Percentiles rank a stretch among this genome's conserved stretches.
Evolutionary conservation across 1,284 basidiomycete genomes (phyloP).

Genomic region (Cutaneotrichosporon dermatis): DNA sequence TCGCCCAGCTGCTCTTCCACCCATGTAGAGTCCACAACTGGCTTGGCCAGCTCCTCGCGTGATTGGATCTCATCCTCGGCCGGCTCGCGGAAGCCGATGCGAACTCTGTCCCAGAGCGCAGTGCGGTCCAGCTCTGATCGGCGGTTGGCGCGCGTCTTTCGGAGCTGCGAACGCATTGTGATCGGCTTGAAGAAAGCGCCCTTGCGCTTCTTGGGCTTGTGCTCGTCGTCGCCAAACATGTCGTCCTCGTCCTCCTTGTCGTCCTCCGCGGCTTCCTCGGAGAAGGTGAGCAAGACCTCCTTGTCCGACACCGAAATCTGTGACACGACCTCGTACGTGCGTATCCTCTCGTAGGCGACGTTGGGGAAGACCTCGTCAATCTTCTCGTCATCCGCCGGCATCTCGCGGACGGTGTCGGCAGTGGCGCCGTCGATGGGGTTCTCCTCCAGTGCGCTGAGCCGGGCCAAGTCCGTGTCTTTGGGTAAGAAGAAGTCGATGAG

Average conservation of each 20-base stretch:
- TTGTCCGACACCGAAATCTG: slow-evolving; percentile 48
- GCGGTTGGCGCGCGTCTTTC: slow-evolving; percentile 62
- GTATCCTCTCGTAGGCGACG: slow-evolving; percentile 35
- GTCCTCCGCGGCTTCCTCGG: slow-evolving; percentile 49
- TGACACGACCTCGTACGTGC: slow-evolving; percentile 43
- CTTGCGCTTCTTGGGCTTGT: slow-evolving; percentile 49
- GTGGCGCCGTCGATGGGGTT: slow-evolving; percentile 21
- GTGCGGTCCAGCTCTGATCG: slow-evolving; percentile 22
- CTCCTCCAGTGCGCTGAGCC: slow-evolving; percentile 23
- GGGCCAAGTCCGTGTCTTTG: slow-evolving; percentile 60
- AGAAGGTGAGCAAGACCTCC: slow-evolving; percentile 73
- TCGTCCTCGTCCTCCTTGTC: slow-evolving; percentile 8
- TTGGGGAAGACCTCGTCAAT: slow-evolving; percentile 32
- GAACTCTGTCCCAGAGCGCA: slow-evolving; percentile 36
- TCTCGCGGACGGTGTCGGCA: background rate
- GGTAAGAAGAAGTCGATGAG: slow-evolving; percentile 87
- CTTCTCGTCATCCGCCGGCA: slow-evolving; percentile 22
- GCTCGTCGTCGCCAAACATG: slow-evolving; percentile 21
- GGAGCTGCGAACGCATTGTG: slow-evolving; percentile 74
- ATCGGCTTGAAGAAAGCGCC: slow-evolving; percentile 85
- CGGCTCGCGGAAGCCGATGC: slow-evolving; percentile 32
- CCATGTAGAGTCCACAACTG: slow-evolving; percentile 36
- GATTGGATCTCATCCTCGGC: slow-evolving; percentile 22
- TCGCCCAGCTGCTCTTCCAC: slow-evolving; percentile 22
- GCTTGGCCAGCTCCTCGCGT: slow-evolving; percentile 7